phyloP scores from a whole-genome alignment of 1,284 basidiomycete genomes.

The Pterulicium gracile region DNA sequence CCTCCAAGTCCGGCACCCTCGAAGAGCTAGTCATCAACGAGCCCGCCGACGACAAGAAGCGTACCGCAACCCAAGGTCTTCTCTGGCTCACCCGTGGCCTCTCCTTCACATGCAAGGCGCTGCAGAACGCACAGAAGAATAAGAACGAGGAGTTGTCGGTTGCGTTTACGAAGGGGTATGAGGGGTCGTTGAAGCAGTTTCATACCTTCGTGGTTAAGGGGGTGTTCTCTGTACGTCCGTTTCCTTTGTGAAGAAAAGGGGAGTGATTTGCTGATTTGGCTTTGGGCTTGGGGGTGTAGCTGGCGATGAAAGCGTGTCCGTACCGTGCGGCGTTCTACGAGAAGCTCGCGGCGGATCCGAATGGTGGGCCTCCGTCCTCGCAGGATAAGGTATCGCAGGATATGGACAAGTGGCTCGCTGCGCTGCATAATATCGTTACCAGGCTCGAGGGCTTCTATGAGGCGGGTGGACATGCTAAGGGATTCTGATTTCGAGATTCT shows the following conservation, averaged over 20 bases:
- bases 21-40: slow-evolving; percentile 83
- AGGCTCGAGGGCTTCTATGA: slow-evolving; percentile 70
- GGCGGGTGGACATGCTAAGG: slow-evolving; percentile 39
- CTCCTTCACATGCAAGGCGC: slow-evolving; percentile 82
- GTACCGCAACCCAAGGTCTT: slow-evolving; percentile 81
- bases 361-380: slow-evolving; percentile 41
- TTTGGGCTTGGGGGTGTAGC: slow-evolving; percentile 31
- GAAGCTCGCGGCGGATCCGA: slow-evolving; percentile 73
- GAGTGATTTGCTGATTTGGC: slow-evolving; percentile 7
- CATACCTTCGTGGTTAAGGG: slow-evolving; percentile 86
- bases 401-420: slow-evolving; percentile 58
- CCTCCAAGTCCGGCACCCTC: slow-evolving; percentile 64
- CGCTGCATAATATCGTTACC: slow-evolving; percentile 61
- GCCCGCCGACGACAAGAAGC: slow-evolving; percentile 71
- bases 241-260: slow-evolving; percentile 1
- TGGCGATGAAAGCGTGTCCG: slow-evolving; percentile 96
- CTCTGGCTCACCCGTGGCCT: slow-evolving; percentile 89
- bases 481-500: slow-evolving; percentile 25
- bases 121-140: slow-evolving; percentile 67
- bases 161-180: slow-evolving; percentile 82
- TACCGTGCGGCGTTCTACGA: slow-evolving; percentile 84
- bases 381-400: slow-evolving; percentile 60
- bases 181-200: slow-evolving; percentile 71
- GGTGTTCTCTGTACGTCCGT: slow-evolving; percentile 62
- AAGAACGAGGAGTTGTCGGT: slow-evolving; percentile 57